A percentile compares a stretch with the other conserved stretches of the same genome.
These are phyloP conservation scores for Raffaelea arxii DNA, from an alignment of 2,329 filamentous ascomycete species.

Conservation along the genomic window DNA sequence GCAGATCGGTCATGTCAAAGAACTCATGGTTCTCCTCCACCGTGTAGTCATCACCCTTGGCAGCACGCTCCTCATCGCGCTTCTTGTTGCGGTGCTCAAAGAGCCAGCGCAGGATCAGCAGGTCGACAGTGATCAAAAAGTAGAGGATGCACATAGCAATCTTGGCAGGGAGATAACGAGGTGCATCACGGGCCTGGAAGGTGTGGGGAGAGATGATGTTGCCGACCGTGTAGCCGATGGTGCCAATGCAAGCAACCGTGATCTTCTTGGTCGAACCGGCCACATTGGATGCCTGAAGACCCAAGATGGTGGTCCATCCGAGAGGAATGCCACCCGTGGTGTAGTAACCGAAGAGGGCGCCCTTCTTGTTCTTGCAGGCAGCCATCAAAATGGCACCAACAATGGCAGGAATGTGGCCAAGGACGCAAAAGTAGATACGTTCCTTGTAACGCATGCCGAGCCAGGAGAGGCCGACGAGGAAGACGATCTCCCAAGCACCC, in stretches of 20 bases:
- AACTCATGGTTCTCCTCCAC: slow-evolving; percentile 19
- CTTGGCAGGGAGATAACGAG: slow-evolving; percentile 52
- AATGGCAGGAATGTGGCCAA: slow-evolving; percentile 1
- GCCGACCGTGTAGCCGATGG: slow-evolving; percentile 40
- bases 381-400: slow-evolving; percentile 5
- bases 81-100: slow-evolving; percentile 31
- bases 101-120: slow-evolving; percentile 2
- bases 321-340: slow-evolving; percentile 1
- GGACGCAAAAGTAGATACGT: not conserved
- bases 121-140: slow-evolving; percentile 2
- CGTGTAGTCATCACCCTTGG: slow-evolving; percentile 1
- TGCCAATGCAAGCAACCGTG: slow-evolving; percentile 42
- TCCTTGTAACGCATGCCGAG: not conserved
- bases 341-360: slow-evolving; percentile 5
- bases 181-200: slow-evolving; percentile 45
- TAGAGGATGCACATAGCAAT: slow-evolving; percentile 37
- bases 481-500: slow-evolving; percentile 7
- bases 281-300: slow-evolving; percentile 34
- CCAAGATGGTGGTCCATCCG: slow-evolving; percentile 4
- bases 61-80: slow-evolving; percentile 35
- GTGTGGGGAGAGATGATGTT: slow-evolving; percentile 46
- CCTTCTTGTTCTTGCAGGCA: not conserved
- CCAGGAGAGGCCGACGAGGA: slow-evolving; percentile 1
- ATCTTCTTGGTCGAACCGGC: slow-evolving; percentile 49
- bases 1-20: slow-evolving; percentile 16